Evolutionary conservation across 164 flowering plant species (phyloP).

Genomic region (Annona squamosa): DNA sequence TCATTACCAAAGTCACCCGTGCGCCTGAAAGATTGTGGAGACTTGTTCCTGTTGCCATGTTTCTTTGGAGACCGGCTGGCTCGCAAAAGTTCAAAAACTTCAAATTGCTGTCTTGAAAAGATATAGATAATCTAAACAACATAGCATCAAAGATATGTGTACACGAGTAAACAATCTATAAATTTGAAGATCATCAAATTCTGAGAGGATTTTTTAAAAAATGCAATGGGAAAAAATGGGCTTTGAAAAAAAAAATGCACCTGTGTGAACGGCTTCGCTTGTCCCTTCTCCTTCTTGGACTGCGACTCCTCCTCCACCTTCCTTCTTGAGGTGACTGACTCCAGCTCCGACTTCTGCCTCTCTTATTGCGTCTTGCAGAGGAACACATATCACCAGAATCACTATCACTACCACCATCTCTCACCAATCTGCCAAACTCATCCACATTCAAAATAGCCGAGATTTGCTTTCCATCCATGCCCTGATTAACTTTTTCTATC

Average conservation of each 20-base stretch:
- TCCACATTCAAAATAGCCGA: conserved; percentile 43
- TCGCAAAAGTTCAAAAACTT: conserved; percentile 12
- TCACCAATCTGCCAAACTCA: conserved; percentile 79
- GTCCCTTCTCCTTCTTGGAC: conserved; percentile 60
- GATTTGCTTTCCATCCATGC: conserved; percentile 17
- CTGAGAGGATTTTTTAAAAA: neutral
- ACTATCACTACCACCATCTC: conserved; percentile 64
- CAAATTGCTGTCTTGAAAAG: neutral
- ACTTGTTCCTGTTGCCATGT: conserved; percentile 65
- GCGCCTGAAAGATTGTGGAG: conserved; percentile 47
- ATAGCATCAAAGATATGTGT: conserved; percentile 1
- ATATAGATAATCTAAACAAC: neutral
- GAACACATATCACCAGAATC: conserved; percentile 52
- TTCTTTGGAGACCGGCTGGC: conserved; percentile 77
- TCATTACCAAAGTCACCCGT: conserved; percentile 25
- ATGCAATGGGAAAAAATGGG: neutral
- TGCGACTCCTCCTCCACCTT: conserved; percentile 48
- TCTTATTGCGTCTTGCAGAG: conserved; percentile 33
- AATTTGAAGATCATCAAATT: neutral
- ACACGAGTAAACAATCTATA: neutral
- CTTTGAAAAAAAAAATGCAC: conserved; percentile 23
- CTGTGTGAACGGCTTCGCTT: conserved; percentile 75
- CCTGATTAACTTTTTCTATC: conserved; percentile 18
- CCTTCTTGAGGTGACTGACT: conserved; percentile 49
- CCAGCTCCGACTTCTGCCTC: conserved; percentile 43